Conservation (phyloP, 768 basidiomycete genomes). For the Kwoniella mangroviensis region DNA sequence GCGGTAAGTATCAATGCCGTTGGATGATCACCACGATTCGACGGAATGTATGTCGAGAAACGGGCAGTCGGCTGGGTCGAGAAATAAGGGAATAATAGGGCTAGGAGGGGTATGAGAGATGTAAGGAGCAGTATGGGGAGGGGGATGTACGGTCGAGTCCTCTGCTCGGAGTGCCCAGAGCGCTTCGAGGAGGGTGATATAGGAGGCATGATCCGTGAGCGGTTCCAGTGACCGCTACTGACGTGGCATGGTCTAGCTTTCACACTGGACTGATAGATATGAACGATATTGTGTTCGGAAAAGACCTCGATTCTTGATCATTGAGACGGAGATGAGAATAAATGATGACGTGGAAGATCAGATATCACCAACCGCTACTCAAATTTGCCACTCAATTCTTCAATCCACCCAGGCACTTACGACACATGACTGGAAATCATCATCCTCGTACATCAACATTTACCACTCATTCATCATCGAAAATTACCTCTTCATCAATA, state of each 20-base stretch:
- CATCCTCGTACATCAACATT: neutral
- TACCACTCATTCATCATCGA: neutral
- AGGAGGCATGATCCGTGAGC: slow-evolving; percentile 1
- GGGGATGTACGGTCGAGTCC: no score
- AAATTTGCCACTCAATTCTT: slow-evolving; percentile 14
- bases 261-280: no score
- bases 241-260: no score
- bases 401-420: slow-evolving; percentile 2
- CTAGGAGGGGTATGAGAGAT: slow-evolving; percentile 8
- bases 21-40: neutral
- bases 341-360: slow-evolving; percentile 17
- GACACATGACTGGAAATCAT: neutral
- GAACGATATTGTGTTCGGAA: no score
- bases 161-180: neutral
- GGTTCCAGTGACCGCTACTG: no score
- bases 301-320: no score
- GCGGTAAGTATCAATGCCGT: slow-evolving; percentile 71
- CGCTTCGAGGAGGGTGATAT: neutral
- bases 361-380: neutral
- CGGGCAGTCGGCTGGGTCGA: neutral
- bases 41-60: neutral
- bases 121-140: slow-evolving; percentile 12
- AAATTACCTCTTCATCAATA: neutral
- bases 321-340: neutral
- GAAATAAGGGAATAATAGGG: slow-evolving; percentile 5